These are phyloP conservation scores for Eucalyptus pauciflora DNA, from an alignment of 345 rosid species.

Conservation along the genomic window DNA sequence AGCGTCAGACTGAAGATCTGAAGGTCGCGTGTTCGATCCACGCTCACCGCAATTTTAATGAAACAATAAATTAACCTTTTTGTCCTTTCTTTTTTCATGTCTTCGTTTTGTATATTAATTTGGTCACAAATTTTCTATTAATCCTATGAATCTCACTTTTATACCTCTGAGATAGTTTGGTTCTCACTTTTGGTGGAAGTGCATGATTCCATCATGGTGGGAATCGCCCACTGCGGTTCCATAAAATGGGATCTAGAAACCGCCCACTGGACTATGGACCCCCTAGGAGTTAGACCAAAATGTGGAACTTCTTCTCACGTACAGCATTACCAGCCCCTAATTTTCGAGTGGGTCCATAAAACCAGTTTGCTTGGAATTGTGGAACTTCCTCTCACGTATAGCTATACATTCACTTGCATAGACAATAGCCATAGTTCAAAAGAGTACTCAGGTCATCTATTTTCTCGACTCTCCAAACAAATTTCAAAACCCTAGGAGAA, in stretches of 20 bases:
- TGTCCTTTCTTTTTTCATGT: background rate
- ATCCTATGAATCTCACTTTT: no score
- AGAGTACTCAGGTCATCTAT: background rate
- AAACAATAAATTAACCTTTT: background rate
- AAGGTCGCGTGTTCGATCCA: conserved; percentile 94
- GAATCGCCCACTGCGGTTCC: background rate
- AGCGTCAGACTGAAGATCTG: conserved; percentile 98
- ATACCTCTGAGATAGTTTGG: no score
- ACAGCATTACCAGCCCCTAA: rapidly evolving
- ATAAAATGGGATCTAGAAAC: background rate
- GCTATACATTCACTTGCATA: background rate
- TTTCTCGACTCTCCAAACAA: background rate
- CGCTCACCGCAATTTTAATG: conserved; percentile 50
- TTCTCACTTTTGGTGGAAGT: no score
- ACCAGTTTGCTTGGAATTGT: background rate
- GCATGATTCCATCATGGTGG: no score
- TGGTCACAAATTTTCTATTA: no score
- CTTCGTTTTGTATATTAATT: no score
- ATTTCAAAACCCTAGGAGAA: background rate
- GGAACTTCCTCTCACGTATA: background rate
- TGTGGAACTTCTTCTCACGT: no score
- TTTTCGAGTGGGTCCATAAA: background rate
- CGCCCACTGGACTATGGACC: background rate
- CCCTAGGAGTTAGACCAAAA: background rate
- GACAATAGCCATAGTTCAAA: background rate